These are phyloP conservation scores for Euphorbia pulcherrima DNA, from an alignment of 345 rosid genomes.

Conservation along the genomic window DNA sequence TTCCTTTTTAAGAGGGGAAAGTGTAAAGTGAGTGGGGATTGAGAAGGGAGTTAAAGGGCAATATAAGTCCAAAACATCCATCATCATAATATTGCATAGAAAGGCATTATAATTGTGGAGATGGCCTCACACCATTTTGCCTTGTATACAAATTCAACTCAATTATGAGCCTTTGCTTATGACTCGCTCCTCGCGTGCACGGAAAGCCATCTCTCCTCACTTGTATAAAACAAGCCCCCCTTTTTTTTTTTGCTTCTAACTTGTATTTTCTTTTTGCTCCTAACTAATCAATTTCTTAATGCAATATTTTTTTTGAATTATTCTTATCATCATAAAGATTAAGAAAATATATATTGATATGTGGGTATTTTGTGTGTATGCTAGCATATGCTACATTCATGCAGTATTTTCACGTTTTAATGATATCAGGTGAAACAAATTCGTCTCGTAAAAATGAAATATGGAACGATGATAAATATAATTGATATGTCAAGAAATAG, in stretches of 20 bases:
- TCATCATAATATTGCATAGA: slow-evolving; percentile 8
- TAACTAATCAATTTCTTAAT: no score
- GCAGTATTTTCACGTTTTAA: no score
- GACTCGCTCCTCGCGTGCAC: slow-evolving; percentile 36
- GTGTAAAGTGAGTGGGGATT: background rate
- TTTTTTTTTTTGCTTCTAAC: background rate
- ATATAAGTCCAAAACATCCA: slow-evolving; percentile 20
- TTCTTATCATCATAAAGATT: no score
- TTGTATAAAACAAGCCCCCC: background rate
- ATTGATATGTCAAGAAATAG: no score
- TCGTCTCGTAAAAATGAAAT: no score
- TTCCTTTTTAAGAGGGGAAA: background rate
- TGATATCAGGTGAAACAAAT: no score
- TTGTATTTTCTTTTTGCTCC: background rate
- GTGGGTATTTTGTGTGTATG: no score
- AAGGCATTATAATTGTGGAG: slow-evolving; percentile 12
- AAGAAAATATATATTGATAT: no score
- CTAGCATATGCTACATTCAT: no score
- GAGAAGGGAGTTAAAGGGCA: background rate
- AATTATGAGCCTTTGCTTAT: background rate
- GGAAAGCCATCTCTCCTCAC: slow-evolving; percentile 12
- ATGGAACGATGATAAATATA: no score
- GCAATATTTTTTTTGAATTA: no score
- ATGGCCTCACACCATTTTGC: slow-evolving; percentile 16
- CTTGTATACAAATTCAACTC: slow-evolving; percentile 9